phyloP scores from a whole-genome alignment of 2,329 filamentous ascomycete species.

The Fusarium coicis region DNA sequence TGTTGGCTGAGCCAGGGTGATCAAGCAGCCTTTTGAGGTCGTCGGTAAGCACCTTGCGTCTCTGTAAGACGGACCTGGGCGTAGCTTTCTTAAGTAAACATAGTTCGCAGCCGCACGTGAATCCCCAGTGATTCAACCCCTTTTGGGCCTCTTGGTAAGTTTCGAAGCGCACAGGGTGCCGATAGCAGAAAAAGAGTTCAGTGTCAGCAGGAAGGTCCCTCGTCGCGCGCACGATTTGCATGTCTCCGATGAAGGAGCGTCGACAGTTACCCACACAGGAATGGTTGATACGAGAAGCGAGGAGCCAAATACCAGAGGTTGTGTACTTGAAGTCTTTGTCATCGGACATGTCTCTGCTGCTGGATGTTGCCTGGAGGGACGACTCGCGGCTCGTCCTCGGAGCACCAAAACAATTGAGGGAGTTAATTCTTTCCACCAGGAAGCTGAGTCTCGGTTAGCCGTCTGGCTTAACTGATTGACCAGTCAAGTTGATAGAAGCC shows the following conservation, averaged over 20 bases:
- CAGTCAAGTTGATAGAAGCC: neutral
- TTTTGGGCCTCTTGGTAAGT: constrained; percentile 1
- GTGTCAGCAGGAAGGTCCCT: neutral
- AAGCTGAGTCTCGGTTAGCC: neutral
- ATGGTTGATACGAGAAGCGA: constrained; percentile 5
- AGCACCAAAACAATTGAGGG: neutral
- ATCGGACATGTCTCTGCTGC: neutral
- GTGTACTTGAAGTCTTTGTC: neutral
- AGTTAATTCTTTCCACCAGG: neutral
- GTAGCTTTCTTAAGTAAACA: neutral
- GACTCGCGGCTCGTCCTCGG: neutral
- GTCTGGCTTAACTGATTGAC: accelerated
- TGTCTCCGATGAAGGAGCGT: constrained; percentile 3
- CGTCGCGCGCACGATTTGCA: constrained; percentile 5
- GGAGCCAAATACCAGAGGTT: neutral
- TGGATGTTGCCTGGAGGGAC: neutral
- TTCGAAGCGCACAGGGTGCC: neutral
- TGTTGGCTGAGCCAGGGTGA: neutral
- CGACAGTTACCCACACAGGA: constrained; percentile 1
- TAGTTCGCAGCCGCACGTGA: neutral
- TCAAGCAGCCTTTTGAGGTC: neutral
- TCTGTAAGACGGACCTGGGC: neutral
- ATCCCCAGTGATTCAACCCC: neutral
- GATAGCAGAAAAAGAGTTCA: neutral
- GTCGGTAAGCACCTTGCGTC: neutral